Conservation (phyloP, 2,329 filamentous ascomycete species). For the Colletotrichum musicola region DNA sequence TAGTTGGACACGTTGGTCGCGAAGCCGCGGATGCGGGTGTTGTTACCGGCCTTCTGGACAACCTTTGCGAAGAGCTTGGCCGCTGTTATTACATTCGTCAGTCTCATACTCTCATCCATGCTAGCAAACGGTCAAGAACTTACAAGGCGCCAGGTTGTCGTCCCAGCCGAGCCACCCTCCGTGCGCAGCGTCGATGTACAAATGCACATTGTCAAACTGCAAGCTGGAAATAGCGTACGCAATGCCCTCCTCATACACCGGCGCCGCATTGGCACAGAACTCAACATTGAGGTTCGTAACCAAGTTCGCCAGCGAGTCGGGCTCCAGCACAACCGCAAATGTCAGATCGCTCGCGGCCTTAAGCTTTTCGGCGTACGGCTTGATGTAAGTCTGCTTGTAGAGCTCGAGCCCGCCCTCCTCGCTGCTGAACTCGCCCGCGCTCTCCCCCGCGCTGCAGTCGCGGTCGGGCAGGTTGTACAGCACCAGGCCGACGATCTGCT, state of each 20-base stretch:
- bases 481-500: constrained; percentile 57
- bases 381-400: constrained; percentile 57
- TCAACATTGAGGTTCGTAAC: constrained; percentile 54
- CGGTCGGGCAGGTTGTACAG: constrained; percentile 60
- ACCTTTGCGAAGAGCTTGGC: constrained; percentile 56
- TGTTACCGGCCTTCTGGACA: constrained; percentile 49
- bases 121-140: too few relatives aligned
- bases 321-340: constrained; percentile 59
- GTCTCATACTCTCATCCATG: neutral
- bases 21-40: constrained; percentile 53
- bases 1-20: constrained; percentile 60
- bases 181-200: constrained; percentile 58
- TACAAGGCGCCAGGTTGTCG: constrained; percentile 52
- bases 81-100: constrained; percentile 42
- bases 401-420: constrained; percentile 51
- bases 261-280: constrained; percentile 53
- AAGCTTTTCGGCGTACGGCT: constrained; percentile 53
- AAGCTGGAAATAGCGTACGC: constrained; percentile 55
- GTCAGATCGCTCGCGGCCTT: constrained; percentile 52
- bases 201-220: constrained; percentile 52
- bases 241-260: constrained; percentile 56
- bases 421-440: constrained; percentile 54
- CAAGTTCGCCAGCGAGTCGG: constrained; percentile 58
- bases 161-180: constrained; percentile 59
- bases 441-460: constrained; percentile 59